Percentiles rank a stretch among this genome's conserved stretches.
Evolutionary conservation across 352 stramenopile genomes (phyloP).

Genomic region (Phytophthora foliorum): DNA sequence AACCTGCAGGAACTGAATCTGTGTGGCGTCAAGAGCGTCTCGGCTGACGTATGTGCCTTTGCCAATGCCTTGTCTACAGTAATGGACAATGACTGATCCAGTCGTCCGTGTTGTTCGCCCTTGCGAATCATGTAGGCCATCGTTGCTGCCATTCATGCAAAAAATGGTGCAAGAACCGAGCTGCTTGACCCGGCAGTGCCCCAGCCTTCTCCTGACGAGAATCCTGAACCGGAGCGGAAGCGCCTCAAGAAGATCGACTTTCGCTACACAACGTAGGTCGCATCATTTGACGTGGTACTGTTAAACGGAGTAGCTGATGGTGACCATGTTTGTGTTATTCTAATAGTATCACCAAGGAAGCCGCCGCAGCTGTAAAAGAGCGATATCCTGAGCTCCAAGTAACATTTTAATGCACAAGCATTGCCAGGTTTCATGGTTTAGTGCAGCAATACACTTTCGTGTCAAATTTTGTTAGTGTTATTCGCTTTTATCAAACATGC

Average conservation of each 20-base stretch:
- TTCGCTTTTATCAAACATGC: constrained; percentile 12
- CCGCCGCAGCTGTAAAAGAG: constrained; percentile 74
- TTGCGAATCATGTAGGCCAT: constrained; percentile 48
- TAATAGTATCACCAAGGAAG: constrained; percentile 85
- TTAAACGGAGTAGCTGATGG: not conserved
- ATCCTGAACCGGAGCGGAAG: constrained; percentile 79
- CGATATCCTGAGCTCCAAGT: constrained; percentile 61
- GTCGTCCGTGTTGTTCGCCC: not conserved
- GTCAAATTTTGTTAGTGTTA: not conserved
- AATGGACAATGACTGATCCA: too few relatives aligned
- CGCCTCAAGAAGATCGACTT: constrained; percentile 92
- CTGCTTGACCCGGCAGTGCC: constrained; percentile 31
- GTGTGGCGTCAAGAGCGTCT: constrained; percentile 89
- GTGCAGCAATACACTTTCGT: constrained; percentile 15
- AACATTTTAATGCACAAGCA: constrained; percentile 36
- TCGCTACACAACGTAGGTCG: constrained; percentile 86
- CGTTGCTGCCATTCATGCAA: constrained; percentile 78
- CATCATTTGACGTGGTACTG: not conserved
- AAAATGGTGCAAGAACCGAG: constrained; percentile 74
- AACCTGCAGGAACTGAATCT: constrained; percentile 91
- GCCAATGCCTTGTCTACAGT: not conserved
- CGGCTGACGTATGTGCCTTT: constrained; percentile 66
- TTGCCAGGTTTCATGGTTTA: not conserved
- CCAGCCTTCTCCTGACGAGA: constrained; percentile 40
- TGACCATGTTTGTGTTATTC: not conserved